Conservation (phyloP, 257 asterid genomes). For the Gentiana straminea region DNA sequence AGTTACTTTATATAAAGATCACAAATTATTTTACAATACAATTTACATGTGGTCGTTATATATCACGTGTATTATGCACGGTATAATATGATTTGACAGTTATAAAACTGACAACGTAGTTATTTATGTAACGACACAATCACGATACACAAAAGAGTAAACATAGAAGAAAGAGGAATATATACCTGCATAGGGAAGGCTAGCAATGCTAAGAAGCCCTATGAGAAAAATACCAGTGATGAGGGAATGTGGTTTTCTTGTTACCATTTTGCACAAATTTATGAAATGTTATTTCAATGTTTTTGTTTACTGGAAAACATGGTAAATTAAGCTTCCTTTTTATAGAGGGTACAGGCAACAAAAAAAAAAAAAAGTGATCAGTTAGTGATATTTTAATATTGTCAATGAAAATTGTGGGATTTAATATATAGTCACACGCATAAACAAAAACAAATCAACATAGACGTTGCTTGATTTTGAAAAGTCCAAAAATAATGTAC, state of each 20-base stretch:
- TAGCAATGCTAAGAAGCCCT: constrained; percentile 6
- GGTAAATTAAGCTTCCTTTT: not conserved
- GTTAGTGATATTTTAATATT: too few relatives aligned
- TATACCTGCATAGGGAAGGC: constrained; percentile 10
- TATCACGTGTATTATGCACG: too few relatives aligned
- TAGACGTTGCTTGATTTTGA: too few relatives aligned
- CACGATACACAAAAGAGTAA: too few relatives aligned
- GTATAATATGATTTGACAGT: too few relatives aligned
- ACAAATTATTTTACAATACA: not conserved
- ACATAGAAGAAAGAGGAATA: not conserved
- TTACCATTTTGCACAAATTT: not conserved
- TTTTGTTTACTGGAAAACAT: not conserved
- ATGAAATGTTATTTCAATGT: not conserved
- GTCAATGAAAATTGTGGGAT: too few relatives aligned
- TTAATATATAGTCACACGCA: too few relatives aligned
- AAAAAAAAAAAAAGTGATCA: too few relatives aligned
- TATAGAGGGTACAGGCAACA: not conserved
- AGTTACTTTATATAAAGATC: not conserved
- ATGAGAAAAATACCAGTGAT: constrained; percentile 1
- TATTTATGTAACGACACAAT: too few relatives aligned
- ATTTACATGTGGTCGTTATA: not conserved
- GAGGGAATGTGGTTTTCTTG: not conserved
- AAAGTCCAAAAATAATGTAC: too few relatives aligned
- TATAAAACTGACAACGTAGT: too few relatives aligned
- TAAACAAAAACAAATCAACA: too few relatives aligned